Base-by-base conservation (phyloP, 176 grass and related monocot species). In the Lolium multiflorum region DNA sequence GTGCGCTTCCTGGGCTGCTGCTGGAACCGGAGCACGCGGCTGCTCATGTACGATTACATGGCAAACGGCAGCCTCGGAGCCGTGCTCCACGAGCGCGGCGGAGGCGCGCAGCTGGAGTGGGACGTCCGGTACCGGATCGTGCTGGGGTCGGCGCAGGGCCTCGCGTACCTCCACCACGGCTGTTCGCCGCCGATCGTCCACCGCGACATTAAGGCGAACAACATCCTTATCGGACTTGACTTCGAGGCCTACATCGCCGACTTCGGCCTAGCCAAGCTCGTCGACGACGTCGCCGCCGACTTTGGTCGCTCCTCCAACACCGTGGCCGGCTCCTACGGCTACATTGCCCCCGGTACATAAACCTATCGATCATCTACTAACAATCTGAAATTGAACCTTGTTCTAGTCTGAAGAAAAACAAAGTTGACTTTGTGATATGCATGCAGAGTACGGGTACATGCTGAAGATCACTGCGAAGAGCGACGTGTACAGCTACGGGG, bases 11-110 rank as follows among this genome's bases (percentile, higher is more conserved):
- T 98, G 0, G 97, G 97, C 0, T 98, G 94, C 87, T 98, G 97
- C 94, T 96, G 94, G 97, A 98, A 98, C 86, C 91, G 84, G 88
- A 96, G 20, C 71, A 98, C 82, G 2, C 86, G 97, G 18, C 79
- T 98, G 71, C 89, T 98, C 71, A 96, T 98, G 97, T 98, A 98
- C 67, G 97, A 98, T 54, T 98, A 98, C 94, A 96, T 98, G 97
- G 82, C 94, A 11, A 98, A 98, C 70, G 97, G 97, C 24, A 98
- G 97, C 92, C 88, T 98, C 3, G 97, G 97, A 39, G 89, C 86
- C 2, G 90, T 96, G 76, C 94, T 98, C 76, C 94, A 98, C 57
- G 97, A 98, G 82, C 89, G 93, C 17, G 85, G 90, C 57, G 84
- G 62, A 1, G 92, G 90, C 10, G 92, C 86, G 49, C 91, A 94